Percentiles rank a stretch among this genome's conserved stretches.
These are phyloP conservation scores for Nannizziopsis barbatae DNA, from an alignment of 2,329 filamentous ascomycete genomes.

Conservation along the genomic window DNA sequence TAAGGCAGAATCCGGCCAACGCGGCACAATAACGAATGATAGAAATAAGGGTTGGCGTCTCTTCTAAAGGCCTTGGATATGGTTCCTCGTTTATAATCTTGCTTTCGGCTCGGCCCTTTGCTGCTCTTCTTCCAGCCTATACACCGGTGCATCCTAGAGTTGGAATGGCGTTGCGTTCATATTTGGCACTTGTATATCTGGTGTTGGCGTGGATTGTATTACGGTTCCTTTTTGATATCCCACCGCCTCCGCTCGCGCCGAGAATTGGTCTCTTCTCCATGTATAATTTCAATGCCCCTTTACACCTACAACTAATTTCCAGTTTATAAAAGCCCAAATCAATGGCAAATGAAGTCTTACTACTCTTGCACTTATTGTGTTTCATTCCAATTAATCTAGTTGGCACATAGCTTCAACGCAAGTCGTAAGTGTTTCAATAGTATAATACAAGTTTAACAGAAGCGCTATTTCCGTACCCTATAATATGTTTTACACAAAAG, in stretches of 20 bases:
- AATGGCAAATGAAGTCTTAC: background rate
- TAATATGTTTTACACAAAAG: slow-evolving; percentile 2
- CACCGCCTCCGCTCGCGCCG: background rate
- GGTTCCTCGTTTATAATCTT: background rate
- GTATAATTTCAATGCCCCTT: background rate
- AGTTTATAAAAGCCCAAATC: background rate
- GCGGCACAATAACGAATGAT: slow-evolving; percentile 27
- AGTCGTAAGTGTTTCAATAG: background rate
- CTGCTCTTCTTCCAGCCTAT: slow-evolving; percentile 6
- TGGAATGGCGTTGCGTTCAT: slow-evolving; percentile 12
- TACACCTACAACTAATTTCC: background rate
- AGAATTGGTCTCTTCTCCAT: slow-evolving; percentile 1
- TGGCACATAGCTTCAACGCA: background rate
- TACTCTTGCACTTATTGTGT: too few species aligned
- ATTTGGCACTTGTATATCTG: background rate
- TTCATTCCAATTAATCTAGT: too few species aligned
- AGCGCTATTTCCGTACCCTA: background rate
- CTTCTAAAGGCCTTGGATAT: slow-evolving; percentile 25
- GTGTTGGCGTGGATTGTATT: background rate
- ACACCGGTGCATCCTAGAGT: slow-evolving; percentile 14
- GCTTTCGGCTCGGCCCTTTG: background rate
- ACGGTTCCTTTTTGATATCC: background rate
- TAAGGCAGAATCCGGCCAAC: slow-evolving; percentile 39
- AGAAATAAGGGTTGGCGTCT: slow-evolving; percentile 35
- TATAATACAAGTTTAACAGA: slow-evolving; percentile 6